A percentile compares a stretch with the other conserved stretches of the same genome.
These are phyloP conservation scores for Myriosclerotinia duriaeana DNA, from an alignment of 2,329 filamentous ascomycete species.

Conservation along the genomic window DNA sequence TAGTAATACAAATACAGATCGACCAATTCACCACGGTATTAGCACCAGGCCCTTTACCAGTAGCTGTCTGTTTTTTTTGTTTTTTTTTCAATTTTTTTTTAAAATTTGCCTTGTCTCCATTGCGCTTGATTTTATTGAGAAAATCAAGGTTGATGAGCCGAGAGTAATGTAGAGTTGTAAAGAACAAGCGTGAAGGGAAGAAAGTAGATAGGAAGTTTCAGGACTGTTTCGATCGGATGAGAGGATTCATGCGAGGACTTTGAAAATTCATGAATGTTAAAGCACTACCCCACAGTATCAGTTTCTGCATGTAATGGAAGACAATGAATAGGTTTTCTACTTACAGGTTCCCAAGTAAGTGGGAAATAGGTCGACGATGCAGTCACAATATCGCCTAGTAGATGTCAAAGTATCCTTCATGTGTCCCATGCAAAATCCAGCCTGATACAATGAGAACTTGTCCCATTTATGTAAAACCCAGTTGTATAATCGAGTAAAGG, in stretches of 20 bases:
- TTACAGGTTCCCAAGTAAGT: neutral
- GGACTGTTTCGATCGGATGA: neutral
- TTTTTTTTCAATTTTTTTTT: neutral
- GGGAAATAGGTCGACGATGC: slow-evolving; percentile 10
- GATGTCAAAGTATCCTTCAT: neutral
- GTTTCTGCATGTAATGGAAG: neutral
- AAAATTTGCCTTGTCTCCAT: neutral
- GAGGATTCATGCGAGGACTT: neutral
- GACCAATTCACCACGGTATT: neutral
- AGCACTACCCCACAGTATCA: neutral
- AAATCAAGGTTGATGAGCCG: neutral
- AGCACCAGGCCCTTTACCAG: neutral
- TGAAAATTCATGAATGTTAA: neutral
- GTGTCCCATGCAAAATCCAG: neutral
- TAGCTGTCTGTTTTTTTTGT: neutral
- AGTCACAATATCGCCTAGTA: neutral
- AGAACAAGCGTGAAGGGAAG: slow-evolving; percentile 6
- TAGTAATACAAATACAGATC: neutral
- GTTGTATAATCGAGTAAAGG: neutral
- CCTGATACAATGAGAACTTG: neutral
- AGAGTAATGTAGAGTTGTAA: neutral
- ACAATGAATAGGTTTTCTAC: neutral
- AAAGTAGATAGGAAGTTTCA: too few relatives aligned
- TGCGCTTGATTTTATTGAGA: neutral
- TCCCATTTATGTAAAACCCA: too few relatives aligned